Evolutionary conservation across 2,329 filamentous ascomycete genomes (phyloP), one percentile per base, ranked within the genome.

Genomic region (Curvularia verruculosa): DNA sequence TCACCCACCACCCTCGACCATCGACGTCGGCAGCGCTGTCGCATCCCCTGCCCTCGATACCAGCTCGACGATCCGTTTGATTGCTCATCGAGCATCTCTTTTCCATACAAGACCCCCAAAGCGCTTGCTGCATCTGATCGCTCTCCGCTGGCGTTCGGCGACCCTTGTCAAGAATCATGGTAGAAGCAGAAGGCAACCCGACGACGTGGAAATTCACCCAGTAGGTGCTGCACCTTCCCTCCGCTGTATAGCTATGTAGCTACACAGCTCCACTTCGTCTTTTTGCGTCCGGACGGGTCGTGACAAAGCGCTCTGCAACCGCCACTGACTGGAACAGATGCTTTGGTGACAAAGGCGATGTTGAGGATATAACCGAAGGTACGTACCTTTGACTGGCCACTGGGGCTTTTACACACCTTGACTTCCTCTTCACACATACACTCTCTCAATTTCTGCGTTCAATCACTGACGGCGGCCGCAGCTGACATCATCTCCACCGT

Each of bases 181-280:
- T 95, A 84, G 93, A 97, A 87, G 90, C 89, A 83, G 92, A 96
- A 83, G 85, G 90, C 82, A 92, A 87, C 85, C 89, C 91, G 82
- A 93, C 93, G 77, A 98, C 93, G 82, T 98, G 94, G 94, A 98
- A 98, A 85, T 98, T 98, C 83, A 98, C 94, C 80, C 94, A 98
- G 93, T 96, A 90, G 80, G 92, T 72, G 53, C 47, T 24, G 21
- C 21, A 44, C n/a, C 18, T 21, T 59, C 8, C 23, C n/a, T 15
- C n/a, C 10, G 31, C 37, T 23, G 10, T 24, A 12, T 19, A 15
- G 31, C 37, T 23, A 10, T 24, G 15, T 19, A 26, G 31, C 1
- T 5, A 13, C 23, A 21, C 24, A 49, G 26, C 40, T 31, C 13
- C 41, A 43, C n/a, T 26, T 34, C 36, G 39, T 12, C 31, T 21